A percentile compares a stretch with the other conserved stretches of the same genome.
Evolutionary conservation across 2,329 filamentous ascomycete species (phyloP).

Genomic region (Basipetospora chlamydospora): DNA sequence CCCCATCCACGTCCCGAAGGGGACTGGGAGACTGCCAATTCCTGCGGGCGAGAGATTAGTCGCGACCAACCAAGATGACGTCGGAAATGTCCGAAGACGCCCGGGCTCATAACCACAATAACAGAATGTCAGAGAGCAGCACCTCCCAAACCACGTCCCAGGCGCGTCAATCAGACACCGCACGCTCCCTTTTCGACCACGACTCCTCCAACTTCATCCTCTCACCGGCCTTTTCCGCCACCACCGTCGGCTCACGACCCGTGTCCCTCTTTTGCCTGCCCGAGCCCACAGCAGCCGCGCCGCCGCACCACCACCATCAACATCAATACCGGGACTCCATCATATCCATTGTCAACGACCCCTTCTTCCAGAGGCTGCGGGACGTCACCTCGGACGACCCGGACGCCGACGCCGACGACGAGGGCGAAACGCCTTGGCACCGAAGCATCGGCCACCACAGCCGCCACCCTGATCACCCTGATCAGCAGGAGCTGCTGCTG

Average conservation of each 20-base stretch:
- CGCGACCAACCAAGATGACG: slow-evolving; percentile 1
- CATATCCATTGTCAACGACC: slow-evolving; percentile 39
- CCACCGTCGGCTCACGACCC: slow-evolving; percentile 4
- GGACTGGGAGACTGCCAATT: too few species aligned
- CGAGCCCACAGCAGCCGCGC: not conserved
- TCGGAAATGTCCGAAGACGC: slow-evolving; percentile 5
- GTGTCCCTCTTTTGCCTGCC: slow-evolving; percentile 1
- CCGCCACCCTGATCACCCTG: not conserved
- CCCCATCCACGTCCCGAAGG: too few species aligned
- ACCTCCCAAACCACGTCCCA: slow-evolving; percentile 2
- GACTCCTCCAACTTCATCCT: slow-evolving; percentile 4
- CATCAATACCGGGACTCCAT: slow-evolving; percentile 34
- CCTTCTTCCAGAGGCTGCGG: slow-evolving; percentile 31
- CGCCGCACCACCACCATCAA: too few species aligned
- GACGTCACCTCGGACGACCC: slow-evolving; percentile 15
- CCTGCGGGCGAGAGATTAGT: not conserved
- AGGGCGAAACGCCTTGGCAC: slow-evolving; percentile 9
- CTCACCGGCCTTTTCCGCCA: slow-evolving; percentile 4
- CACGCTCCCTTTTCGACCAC: slow-evolving; percentile 4
- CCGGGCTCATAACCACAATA: not conserved
- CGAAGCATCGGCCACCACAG: not conserved
- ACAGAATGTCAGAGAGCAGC: slow-evolving; percentile 1
- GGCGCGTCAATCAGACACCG: slow-evolving; percentile 4
- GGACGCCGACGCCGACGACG: slow-evolving; percentile 14
- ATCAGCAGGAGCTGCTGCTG: not conserved